Evolutionary conservation across 2,329 filamentous ascomycete genomes (phyloP), one percentile per base, ranked within the genome.

Genomic region (Penicillium sp.): DNA sequence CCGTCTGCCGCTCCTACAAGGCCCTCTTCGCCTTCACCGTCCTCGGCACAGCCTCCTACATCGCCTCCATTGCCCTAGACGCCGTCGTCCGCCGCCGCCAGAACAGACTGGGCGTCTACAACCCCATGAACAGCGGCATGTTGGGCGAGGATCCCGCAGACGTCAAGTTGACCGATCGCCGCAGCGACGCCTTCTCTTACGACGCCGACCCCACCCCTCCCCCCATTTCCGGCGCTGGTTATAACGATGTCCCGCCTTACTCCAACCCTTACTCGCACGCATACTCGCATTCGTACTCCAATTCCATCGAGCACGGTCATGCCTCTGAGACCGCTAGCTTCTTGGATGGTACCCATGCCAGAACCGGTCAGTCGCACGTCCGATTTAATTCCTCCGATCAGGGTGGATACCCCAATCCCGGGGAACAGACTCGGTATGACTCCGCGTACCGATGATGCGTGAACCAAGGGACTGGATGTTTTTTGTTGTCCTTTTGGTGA

Each of bases 1-100:
- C 78, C 67, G 76, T 86, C 43, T 86, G 83, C 65, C 71, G 80
- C 49, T 72, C 78, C 52, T 87, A 85, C 76, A 86, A 86, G 69
- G 78, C 81, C 10, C 71, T 86, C n/a, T 86, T 84, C 69, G 72
- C 78, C 28, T 86, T 86, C 66, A 75, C 77, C 4, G 62, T 83
- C 24, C 57, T 81, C 26, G 82, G 80, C 6, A 54, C 63, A n/a
- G 62, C 79, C 2, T 73, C 78, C 2, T 79, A 81, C 29, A 66
- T 82, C 50, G 69, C 76, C 10, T 75, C 79, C 7, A 65, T 83
- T 33, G 63, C 70, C 8, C 72, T 86, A 39, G 83, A 86, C 65
- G 62, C 82, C 29, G 70, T 76, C 55, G 81, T 82, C 19, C 74
- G 73, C 55, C 71, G 73, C 11, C 71, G 74, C 29, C 71, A 78